Evolutionary conservation across 345 rosid species (phyloP).

Genomic region (Hypericum androsaemum): DNA sequence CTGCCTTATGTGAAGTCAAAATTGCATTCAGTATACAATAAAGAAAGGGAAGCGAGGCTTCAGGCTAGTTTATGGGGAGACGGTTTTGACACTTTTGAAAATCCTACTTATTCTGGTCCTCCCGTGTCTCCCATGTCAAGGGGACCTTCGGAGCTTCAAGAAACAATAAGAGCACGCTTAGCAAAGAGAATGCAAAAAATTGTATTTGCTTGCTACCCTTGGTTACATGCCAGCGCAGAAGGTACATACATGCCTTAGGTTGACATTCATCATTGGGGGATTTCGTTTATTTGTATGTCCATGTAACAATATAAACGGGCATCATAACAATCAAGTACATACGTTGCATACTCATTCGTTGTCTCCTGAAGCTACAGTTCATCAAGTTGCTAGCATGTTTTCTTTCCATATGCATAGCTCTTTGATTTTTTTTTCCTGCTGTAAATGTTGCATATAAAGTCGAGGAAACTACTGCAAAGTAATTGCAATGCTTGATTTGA

Average conservation of each 20-base stretch:
- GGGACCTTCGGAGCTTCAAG: conserved; percentile 33
- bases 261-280: neutral
- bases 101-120: conserved; percentile 35
- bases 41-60: conserved; percentile 93
- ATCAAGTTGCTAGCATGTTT: too few relatives aligned
- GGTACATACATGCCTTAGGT: conserved; percentile 34
- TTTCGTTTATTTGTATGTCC: too few relatives aligned
- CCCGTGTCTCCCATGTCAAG: conserved; percentile 39
- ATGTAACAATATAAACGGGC: too few relatives aligned
- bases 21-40: conserved; percentile 72
- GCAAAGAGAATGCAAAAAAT: conserved; percentile 58
- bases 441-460: too few relatives aligned
- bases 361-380: too few relatives aligned
- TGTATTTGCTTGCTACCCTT: conserved; percentile 75
- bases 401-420: too few relatives aligned
- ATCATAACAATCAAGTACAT: too few relatives aligned
- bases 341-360: too few relatives aligned
- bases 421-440: too few relatives aligned
- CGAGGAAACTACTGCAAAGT: too few relatives aligned
- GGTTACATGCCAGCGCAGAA: conserved; percentile 89
- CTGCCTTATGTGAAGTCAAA: conserved; percentile 88
- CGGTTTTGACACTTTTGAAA: conserved; percentile 55
- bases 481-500: too few relatives aligned
- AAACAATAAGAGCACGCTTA: conserved; percentile 46
- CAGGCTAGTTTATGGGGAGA: conserved; percentile 93